These are phyloP conservation scores for Argentina anserina DNA, from an alignment of 306 rosid genomes.

Conservation along the genomic window DNA sequence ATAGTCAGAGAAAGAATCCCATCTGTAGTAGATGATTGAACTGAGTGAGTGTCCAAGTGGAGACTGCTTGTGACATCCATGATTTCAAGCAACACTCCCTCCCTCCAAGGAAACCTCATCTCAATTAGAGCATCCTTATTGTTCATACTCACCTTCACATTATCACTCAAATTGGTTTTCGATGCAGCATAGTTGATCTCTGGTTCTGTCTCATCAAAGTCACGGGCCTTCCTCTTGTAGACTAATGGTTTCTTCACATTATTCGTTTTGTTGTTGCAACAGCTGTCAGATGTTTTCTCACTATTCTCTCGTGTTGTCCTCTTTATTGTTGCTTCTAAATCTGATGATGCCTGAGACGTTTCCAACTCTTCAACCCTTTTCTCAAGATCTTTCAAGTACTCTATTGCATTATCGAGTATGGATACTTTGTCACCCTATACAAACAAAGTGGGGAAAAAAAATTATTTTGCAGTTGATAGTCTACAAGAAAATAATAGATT, in stretches of 20 bases:
- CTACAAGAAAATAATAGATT: slow-evolving; percentile 2
- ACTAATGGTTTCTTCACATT: slow-evolving; percentile 41
- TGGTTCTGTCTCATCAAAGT: slow-evolving; percentile 39
- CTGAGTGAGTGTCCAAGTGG: slow-evolving; percentile 59
- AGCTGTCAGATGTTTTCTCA: slow-evolving; percentile 64
- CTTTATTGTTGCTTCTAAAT: slow-evolving; percentile 41
- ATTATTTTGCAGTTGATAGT: not conserved
- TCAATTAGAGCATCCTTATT: slow-evolving; percentile 49
- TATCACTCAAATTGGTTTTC: slow-evolving; percentile 28
- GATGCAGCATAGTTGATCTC: slow-evolving; percentile 29
- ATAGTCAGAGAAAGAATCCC: slow-evolving; percentile 59
- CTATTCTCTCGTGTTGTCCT: slow-evolving; percentile 45
- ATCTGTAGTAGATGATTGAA: slow-evolving; percentile 60
- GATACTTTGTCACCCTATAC: slow-evolving; percentile 80
- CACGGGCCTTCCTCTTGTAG: slow-evolving; percentile 69
- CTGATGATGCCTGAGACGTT: slow-evolving; percentile 32
- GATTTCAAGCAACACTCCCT: slow-evolving; percentile 54
- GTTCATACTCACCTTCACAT: slow-evolving; percentile 37
- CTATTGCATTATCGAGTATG: slow-evolving; percentile 72
- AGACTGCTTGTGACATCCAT: slow-evolving; percentile 57
- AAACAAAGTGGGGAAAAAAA: slow-evolving; percentile 10
- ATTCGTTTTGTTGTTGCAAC: slow-evolving; percentile 42
- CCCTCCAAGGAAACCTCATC: slow-evolving; percentile 53
- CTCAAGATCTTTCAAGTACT: slow-evolving; percentile 69
- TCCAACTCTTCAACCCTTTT: slow-evolving; percentile 64